A percentile compares a stretch with the other conserved stretches of the same genome.
These are phyloP conservation scores for Rubia peregrina DNA, from an alignment of 305 asterid species.

Conservation along the genomic window DNA sequence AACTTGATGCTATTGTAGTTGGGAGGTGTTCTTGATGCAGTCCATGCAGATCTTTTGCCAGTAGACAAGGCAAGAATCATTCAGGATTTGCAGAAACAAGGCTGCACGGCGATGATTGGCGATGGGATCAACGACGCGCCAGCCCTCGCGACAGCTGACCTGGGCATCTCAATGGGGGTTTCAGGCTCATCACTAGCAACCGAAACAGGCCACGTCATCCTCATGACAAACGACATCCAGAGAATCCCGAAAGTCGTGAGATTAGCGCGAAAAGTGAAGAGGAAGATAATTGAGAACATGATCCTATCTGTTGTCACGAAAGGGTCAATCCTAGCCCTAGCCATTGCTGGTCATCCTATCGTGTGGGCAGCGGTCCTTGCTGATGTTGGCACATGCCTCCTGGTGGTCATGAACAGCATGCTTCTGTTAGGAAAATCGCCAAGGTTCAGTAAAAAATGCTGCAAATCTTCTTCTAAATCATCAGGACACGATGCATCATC, in stretches of 20 bases:
- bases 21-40: constrained; percentile 43
- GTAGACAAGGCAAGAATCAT: constrained; percentile 54
- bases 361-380: constrained; percentile 88
- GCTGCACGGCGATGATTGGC: constrained; percentile 72
- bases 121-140: constrained; percentile 89
- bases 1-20: constrained; percentile 24
- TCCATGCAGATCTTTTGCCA: constrained; percentile 72
- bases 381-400: constrained; percentile 73
- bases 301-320: constrained; percentile 44
- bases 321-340: constrained; percentile 57
- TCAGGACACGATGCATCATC: not conserved
- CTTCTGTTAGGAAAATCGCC: constrained; percentile 36
- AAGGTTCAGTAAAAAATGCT: constrained; percentile 8
- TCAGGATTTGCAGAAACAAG: constrained; percentile 49
- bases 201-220: constrained; percentile 63
- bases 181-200: constrained; percentile 80
- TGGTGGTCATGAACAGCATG: constrained; percentile 85
- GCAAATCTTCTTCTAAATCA: constrained; percentile 11
- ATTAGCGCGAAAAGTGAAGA: constrained; percentile 43
- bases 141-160: constrained; percentile 67
- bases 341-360: constrained; percentile 76
- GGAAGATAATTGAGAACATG: constrained; percentile 64
- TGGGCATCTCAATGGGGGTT: constrained; percentile 89
- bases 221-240: constrained; percentile 75
- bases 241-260: constrained; percentile 47